Conservation (phyloP, 2,329 filamentous ascomycete genomes). For the Myotisia sp. region DNA sequence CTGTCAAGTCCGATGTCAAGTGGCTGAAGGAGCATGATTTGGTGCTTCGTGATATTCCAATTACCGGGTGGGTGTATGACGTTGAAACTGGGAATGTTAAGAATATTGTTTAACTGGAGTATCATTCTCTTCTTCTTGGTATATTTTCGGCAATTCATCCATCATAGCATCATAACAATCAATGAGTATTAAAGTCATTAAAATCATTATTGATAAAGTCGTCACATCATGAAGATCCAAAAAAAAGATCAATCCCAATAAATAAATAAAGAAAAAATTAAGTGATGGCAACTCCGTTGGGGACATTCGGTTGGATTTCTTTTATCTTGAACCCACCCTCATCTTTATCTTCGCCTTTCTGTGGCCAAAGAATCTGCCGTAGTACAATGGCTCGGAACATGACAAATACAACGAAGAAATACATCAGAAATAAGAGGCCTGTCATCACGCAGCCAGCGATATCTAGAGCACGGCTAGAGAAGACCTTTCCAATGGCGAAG, state of each 20-base stretch:
- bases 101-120: conserved; percentile 29
- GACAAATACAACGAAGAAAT: conserved; percentile 52
- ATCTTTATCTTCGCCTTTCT: conserved; percentile 51
- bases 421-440: conserved; percentile 50
- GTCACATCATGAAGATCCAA: too few relatives aligned
- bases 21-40: conserved; percentile 44
- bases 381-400: conserved; percentile 56
- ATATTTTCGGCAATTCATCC: too few relatives aligned
- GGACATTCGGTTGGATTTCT: conserved; percentile 15
- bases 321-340: conserved; percentile 43
- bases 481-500: conserved; percentile 51
- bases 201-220: too few relatives aligned
- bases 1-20: conserved; percentile 51
- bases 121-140: too few relatives aligned
- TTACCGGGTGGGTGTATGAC: conserved; percentile 66
- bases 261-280: too few relatives aligned
- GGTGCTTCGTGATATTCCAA: conserved; percentile 45
- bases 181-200: too few relatives aligned
- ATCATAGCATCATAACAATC: too few relatives aligned
- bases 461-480: conserved; percentile 45
- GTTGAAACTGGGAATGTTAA: conserved; percentile 55
- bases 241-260: too few relatives aligned
- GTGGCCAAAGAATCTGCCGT: conserved; percentile 61
- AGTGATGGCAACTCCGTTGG: not conserved
- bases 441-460: conserved; percentile 57